Evolutionary conservation across 305 asterid species (phyloP), one percentile per base, ranked within the genome.

Genomic region (Caryopteris hybrid): DNA sequence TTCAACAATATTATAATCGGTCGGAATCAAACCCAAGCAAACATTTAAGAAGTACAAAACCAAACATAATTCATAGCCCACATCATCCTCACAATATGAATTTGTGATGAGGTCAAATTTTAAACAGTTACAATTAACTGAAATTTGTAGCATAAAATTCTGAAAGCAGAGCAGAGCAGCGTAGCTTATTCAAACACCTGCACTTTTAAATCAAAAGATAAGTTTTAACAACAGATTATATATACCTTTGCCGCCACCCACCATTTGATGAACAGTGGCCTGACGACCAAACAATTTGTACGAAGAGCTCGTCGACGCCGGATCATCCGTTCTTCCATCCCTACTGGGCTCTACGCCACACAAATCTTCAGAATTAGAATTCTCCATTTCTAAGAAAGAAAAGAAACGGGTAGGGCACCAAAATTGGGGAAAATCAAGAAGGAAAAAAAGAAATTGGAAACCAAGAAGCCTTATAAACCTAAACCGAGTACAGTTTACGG

Each of bases 211-310:
- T 38, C 47, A 65, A 63, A 75, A 74, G n/a, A n/a, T 9, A 59
- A 47, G 4, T 13, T 5, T 6, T 5, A 38, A 43, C 42, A 5
- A 62, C 46, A 8, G 29, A 61, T 18, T 51, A 61, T 36, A 60
- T 36, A 60, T 79, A 92, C 97, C 96, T 90, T 75, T 89, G 64
- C 92, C 95, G 38, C 95, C 91, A 22, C 97, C 96, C 88, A 78
- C 86, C 78, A 90, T 75, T 68, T 85, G 96, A 78, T 88, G 96
- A 71, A 86, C 89, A 27, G 91, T 54, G 41, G 78, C 70, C 66
- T 73, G 85, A 18, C 86, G 87, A 63, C 84, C 88, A 56, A 82
- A 79, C 73, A 80, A 74, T 65, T 72, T 80, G 76, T 88, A 82
- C 3, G 92, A 61, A 54, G 95, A 84, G 76, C 80, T 82, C 61